Percentiles rank a stretch among this genome's conserved stretches.
Evolutionary conservation across 352 stramenopile species (phyloP).

Genomic region (Phytophthora brassicae): DNA sequence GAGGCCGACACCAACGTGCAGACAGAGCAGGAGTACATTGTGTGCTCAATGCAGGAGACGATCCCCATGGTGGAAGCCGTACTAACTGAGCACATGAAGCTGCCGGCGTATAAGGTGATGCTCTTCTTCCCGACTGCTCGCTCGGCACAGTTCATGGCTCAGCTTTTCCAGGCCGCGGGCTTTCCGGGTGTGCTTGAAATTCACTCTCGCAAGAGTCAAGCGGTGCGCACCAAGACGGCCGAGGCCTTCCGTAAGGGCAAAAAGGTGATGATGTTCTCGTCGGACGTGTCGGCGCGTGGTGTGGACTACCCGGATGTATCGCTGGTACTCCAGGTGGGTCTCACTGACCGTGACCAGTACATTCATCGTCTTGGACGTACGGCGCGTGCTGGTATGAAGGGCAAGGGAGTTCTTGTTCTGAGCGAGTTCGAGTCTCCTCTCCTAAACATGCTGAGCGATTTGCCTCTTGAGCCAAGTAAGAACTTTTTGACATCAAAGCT

Average conservation of each 20-base stretch:
- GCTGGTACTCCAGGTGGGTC: conserved; percentile 83
- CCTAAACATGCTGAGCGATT: conserved; percentile 65
- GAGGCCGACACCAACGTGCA: conserved; percentile 89
- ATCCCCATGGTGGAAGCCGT: conserved; percentile 68
- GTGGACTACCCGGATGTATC: conserved; percentile 96
- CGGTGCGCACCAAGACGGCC: conserved; percentile 81
- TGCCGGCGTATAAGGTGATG: conserved; percentile 93
- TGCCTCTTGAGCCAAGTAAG: conserved; percentile 51
- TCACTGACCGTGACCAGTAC: conserved; percentile 92
- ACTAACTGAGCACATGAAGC: conserved; percentile 76
- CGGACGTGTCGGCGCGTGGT: conserved; percentile 92
- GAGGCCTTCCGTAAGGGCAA: conserved; percentile 89
- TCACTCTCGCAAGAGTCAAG: conserved; percentile 95
- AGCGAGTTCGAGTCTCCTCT: conserved; percentile 82
- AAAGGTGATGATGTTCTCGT: conserved; percentile 93
- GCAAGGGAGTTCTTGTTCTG: conserved; percentile 82
- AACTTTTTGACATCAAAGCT: conserved; percentile 22
- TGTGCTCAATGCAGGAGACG: conserved; percentile 70
- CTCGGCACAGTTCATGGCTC: conserved; percentile 86
- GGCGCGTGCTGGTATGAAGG: conserved; percentile 86
- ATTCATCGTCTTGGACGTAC: conserved; percentile 96
- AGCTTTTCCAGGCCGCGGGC: conserved; percentile 83
- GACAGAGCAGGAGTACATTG: conserved; percentile 85
- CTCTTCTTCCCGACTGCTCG: conserved; percentile 94
- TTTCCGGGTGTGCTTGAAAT: conserved; percentile 92